Evolutionary conservation across 2,329 filamentous ascomycete species (phyloP).

Genomic region (Aspergillus sergii): DNA sequence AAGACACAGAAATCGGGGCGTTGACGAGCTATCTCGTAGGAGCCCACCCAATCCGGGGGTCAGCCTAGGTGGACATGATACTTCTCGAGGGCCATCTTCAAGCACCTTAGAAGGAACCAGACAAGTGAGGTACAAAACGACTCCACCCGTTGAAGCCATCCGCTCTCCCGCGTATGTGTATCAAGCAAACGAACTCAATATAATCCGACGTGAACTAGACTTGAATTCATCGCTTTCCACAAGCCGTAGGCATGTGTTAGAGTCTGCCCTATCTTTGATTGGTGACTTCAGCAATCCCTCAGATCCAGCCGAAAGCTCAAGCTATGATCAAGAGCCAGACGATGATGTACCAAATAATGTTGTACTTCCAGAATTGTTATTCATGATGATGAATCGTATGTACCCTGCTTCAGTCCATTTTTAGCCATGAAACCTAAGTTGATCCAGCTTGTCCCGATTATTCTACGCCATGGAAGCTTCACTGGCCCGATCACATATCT

Average conservation of each 20-base stretch:
- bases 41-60: background rate
- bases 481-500: background rate
- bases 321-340: background rate
- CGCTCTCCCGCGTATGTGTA: background rate
- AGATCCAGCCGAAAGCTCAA: background rate
- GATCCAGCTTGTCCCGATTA: background rate
- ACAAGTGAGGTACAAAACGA: background rate
- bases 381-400: constrained; percentile 1
- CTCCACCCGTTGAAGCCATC: background rate
- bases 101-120: background rate
- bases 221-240: background rate
- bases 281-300: constrained; percentile 1
- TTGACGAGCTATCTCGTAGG: background rate
- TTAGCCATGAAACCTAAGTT: background rate
- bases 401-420: background rate
- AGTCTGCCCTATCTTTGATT: constrained; percentile 3
- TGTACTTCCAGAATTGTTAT: background rate
- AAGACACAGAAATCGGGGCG: background rate
- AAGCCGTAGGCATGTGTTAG: constrained; percentile 1
- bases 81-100: background rate
- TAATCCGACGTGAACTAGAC: constrained; percentile 4
- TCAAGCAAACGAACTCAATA: background rate
- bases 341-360: background rate
- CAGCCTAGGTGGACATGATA: background rate
- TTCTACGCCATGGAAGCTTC: background rate